Conservation (phyloP, 2,329 filamentous ascomycete genomes). For the Xylaria sp. region DNA sequence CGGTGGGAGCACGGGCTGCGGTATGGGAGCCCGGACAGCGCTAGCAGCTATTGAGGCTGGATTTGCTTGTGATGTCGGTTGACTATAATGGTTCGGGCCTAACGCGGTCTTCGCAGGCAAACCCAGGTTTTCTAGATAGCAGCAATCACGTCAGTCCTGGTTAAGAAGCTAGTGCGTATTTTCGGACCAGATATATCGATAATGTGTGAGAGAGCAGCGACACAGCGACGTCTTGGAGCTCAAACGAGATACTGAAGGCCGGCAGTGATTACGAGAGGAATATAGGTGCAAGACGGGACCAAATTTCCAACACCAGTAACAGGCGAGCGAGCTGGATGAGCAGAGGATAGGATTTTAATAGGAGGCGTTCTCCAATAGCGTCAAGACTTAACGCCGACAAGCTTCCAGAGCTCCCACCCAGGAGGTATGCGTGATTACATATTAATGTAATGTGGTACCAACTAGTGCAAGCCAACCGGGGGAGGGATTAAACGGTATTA, state of each 20-base stretch:
- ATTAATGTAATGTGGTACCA: constrained; percentile 39
- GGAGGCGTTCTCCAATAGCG: constrained; percentile 44
- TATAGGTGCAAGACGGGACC: constrained; percentile 39
- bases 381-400: constrained; percentile 44
- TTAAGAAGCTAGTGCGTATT: not conserved
- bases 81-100: constrained; percentile 38
- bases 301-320: constrained; percentile 39
- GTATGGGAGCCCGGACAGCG: constrained; percentile 35
- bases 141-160: constrained; percentile 38
- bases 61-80: constrained; percentile 37
- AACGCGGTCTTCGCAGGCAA: constrained; percentile 41
- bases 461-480: constrained; percentile 35
- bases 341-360: constrained; percentile 44
- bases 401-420: constrained; percentile 44
- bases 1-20: constrained; percentile 39
- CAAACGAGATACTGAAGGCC: constrained; percentile 28
- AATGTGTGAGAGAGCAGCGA: not conserved
- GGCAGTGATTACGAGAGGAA: constrained; percentile 24
- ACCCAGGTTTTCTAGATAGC: constrained; percentile 38
- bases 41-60: constrained; percentile 31
- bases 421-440: constrained; percentile 50
- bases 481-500: constrained; percentile 46
- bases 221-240: constrained; percentile 17
- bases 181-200: not conserved
- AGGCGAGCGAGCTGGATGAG: constrained; percentile 42